These are phyloP conservation scores for Candida ovalis DNA, from an alignment of 805 yeast genomes.

Conservation along the genomic window DNA sequence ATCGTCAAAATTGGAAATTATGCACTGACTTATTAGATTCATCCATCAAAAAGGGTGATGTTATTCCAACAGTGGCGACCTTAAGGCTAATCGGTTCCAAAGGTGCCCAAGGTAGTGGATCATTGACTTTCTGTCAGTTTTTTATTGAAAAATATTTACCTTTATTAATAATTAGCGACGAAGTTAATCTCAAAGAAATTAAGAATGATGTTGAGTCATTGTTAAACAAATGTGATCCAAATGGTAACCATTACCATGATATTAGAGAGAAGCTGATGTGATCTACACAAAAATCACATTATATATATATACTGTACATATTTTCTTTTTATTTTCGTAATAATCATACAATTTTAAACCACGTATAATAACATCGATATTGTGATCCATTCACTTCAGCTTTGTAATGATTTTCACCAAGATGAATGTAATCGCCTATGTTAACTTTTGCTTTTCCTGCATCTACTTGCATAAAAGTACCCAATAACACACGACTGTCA, in stretches of 20 bases:
- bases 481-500: neutral
- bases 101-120: conserved; percentile 1
- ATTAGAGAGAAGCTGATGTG: conserved; percentile 1
- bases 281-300: neutral
- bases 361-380: conserved; percentile 17
- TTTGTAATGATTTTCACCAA: conserved; percentile 14
- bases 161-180: conserved; percentile 7
- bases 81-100: conserved; percentile 7
- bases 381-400: conserved; percentile 1
- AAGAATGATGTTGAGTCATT: neutral
- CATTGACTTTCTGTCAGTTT: conserved; percentile 7
- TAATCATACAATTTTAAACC: conserved; percentile 14
- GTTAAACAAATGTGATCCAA: conserved; percentile 7
- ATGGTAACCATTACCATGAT: conserved; percentile 3
- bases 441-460: conserved; percentile 1
- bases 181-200: conserved; percentile 4
- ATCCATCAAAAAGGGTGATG: conserved; percentile 14
- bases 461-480: neutral
- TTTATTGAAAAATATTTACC: conserved; percentile 16
- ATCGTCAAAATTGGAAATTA: conserved; percentile 16
- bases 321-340: neutral
- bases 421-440: conserved; percentile 12
- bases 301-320: neutral
- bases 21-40: conserved; percentile 11
- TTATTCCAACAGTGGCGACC: conserved; percentile 8